A percentile compares a stretch with the other conserved stretches of the same genome.
These are phyloP conservation scores for Cercis canadensis DNA, from an alignment of 306 rosid species.

Conservation along the genomic window DNA sequence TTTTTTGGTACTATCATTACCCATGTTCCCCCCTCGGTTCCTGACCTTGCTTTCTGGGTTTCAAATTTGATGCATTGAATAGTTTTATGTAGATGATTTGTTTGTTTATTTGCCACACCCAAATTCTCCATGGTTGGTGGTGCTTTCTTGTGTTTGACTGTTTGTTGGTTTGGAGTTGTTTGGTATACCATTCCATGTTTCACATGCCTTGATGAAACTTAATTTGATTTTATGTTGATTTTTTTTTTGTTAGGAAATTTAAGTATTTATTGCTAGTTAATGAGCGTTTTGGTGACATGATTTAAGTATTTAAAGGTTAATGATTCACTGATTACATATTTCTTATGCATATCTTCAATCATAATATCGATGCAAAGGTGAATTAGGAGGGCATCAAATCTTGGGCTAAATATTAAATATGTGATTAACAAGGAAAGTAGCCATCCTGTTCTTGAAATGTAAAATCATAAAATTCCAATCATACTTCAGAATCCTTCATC, in stretches of 20 bases:
- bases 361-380: background rate
- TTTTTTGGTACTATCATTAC: too few relatives aligned
- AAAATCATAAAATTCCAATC: background rate
- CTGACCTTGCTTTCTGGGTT: background rate
- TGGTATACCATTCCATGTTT: background rate
- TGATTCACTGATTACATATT: background rate
- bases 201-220: too few relatives aligned
- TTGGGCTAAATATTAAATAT: background rate
- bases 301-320: background rate
- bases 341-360: background rate
- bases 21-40: background rate
- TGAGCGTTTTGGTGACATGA: background rate
- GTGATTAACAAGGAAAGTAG: background rate
- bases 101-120: too few relatives aligned
- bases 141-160: background rate
- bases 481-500: slow-evolving; percentile 4
- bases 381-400: background rate
- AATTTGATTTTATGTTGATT: too few relatives aligned
- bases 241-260: too few relatives aligned
- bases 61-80: too few relatives aligned
- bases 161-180: background rate
- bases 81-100: too few relatives aligned
- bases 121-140: too few relatives aligned
- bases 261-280: background rate
- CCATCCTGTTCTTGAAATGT: too few relatives aligned